Base-by-base conservation (phyloP, 23 red algal genomes). In the Cyanidioschyzon merolae region DNA sequence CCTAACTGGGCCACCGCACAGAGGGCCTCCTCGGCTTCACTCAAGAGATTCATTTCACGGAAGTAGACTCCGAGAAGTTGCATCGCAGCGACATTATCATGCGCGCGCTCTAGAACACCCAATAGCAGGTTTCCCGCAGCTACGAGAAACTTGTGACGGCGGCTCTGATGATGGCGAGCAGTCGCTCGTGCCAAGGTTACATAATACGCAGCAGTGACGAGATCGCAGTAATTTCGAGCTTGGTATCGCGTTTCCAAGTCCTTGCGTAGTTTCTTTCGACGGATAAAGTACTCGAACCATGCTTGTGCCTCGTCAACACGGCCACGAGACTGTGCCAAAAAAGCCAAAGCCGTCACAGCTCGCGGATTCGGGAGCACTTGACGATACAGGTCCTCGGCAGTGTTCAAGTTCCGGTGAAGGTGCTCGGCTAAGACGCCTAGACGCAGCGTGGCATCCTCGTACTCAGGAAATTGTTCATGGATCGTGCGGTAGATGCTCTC, bases 281-380 rank as follows among this genome's bases (percentile, higher is more conserved):
- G 63, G 7, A 71, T 35, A 71, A 71, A 71, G 32, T 71, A 71
- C 63, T 71, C 63, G 32, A 71, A 71, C 63, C 63, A 71, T 35
- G 7, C 12, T 35, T 71, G 63, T 35, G 63, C 63, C n/a, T 71
- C 63, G 12, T 71, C 63, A 7, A 71, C 63, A 7, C 29, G 63
- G n/a, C 63, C 63, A 25, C 32, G 63, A 7, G 63, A 7, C 63
- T 71, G 63, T 17, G 32, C 21, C 29, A 71, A 71, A 35, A 71
- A 71, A 27, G 63, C 63, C 12, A 71, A 27, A 7, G 63, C 63
- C 12, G 32, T 32, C 29, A 71, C 63, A 7, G 63, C 63, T 35
- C 32, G 63, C 63, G 63, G 63, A 71, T 71, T 25, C 63, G 63
- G 63, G 12, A 71, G 12, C 7, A 27, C 63, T 7, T 25, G n/a